Evolutionary conservation across 202 grass and related monocot genomes (phyloP).

Genomic region (Carex arenaria): DNA sequence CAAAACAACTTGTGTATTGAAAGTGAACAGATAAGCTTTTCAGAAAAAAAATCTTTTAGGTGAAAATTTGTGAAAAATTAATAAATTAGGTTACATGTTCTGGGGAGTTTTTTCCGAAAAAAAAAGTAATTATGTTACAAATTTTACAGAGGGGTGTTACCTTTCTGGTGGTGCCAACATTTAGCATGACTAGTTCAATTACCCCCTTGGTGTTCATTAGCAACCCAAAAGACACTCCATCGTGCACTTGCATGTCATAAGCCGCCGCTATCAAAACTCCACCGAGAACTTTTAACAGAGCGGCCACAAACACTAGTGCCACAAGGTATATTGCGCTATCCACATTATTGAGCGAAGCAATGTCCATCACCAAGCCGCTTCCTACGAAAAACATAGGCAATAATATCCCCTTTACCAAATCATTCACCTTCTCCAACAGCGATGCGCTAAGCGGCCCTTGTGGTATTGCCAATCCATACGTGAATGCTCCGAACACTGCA

Average conservation of each 20-base stretch:
- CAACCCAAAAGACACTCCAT: constrained; percentile 55
- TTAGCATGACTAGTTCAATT: constrained; percentile 63
- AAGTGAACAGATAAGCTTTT: neutral
- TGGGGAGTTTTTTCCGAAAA: neutral
- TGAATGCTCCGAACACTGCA: constrained; percentile 60
- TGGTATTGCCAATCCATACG: constrained; percentile 61
- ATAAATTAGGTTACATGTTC: neutral
- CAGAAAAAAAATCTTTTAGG: neutral
- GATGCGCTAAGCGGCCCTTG: constrained; percentile 55
- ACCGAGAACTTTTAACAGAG: constrained; percentile 33
- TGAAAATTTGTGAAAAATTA: neutral
- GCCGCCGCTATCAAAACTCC: constrained; percentile 28
- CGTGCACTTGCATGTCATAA: constrained; percentile 50
- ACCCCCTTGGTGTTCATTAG: constrained; percentile 71
- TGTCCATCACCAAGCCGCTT: constrained; percentile 46
- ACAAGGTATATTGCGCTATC: constrained; percentile 16
- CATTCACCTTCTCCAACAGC: constrained; percentile 61
- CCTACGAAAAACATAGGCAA: constrained; percentile 65
- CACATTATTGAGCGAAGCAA: constrained; percentile 15
- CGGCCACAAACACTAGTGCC: constrained; percentile 4
- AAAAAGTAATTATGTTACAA: neutral
- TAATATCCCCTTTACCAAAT: constrained; percentile 41
- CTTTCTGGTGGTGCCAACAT: constrained; percentile 50
- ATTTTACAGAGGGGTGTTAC: neutral
- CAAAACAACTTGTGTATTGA: neutral